Percentiles rank a stretch among this genome's conserved stretches.
These are phyloP conservation scores for Calonectria crousiana DNA, from an alignment of 2,329 filamentous ascomycete genomes.

Conservation along the genomic window DNA sequence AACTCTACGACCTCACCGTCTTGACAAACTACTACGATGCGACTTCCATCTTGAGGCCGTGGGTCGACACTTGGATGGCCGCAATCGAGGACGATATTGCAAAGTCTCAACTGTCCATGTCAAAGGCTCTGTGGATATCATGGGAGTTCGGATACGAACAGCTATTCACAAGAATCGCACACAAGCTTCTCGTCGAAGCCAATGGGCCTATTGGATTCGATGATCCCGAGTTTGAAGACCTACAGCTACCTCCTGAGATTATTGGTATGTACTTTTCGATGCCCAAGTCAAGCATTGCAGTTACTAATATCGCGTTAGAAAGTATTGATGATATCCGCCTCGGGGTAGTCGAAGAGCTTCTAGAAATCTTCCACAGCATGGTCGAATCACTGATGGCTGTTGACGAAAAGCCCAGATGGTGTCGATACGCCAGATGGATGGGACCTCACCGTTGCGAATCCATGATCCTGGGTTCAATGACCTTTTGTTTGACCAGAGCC, in stretches of 20 bases:
- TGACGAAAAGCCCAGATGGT: constrained; percentile 49
- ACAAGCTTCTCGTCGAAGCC: constrained; percentile 40
- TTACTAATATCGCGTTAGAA: constrained; percentile 4
- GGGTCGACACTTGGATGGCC: constrained; percentile 39
- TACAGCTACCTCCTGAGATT: constrained; percentile 28
- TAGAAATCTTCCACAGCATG: constrained; percentile 43
- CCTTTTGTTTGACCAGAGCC: constrained; percentile 49
- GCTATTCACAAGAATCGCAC: constrained; percentile 35
- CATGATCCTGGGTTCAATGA: constrained; percentile 52
- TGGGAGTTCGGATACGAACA: constrained; percentile 47
- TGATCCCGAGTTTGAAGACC: constrained; percentile 29
- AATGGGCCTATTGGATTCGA: constrained; percentile 23
- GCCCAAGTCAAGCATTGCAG: no score
- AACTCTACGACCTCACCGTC: constrained; percentile 44
- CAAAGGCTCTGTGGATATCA: constrained; percentile 46
- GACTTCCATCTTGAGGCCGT: constrained; percentile 40
- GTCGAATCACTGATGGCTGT: constrained; percentile 43
- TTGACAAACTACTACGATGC: constrained; percentile 49
- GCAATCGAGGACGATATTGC: constrained; percentile 27
- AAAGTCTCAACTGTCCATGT: constrained; percentile 30
- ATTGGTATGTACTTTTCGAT: constrained; percentile 18
- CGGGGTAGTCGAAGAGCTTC: constrained; percentile 25
- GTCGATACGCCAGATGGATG: constrained; percentile 49
- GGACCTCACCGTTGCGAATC: constrained; percentile 51
- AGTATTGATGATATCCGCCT: constrained; percentile 41